These are phyloP conservation scores for Penicillium hordei DNA, from an alignment of 2,329 filamentous ascomycete species.

Conservation along the genomic window DNA sequence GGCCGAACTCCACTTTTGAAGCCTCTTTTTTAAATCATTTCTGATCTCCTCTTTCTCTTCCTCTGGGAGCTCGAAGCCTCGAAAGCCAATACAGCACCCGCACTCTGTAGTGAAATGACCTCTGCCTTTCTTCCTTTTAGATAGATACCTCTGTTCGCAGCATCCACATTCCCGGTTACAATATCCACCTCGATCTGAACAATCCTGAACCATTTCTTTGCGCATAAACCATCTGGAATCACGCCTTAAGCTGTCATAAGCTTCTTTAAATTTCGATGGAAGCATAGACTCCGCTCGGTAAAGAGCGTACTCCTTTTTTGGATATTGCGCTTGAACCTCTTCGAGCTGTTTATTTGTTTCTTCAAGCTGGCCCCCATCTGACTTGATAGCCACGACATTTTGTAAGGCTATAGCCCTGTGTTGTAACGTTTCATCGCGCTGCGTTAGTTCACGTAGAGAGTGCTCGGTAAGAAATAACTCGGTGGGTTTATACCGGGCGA, in stretches of 20 bases:
- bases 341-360: not conserved
- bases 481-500: not conserved
- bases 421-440: not conserved
- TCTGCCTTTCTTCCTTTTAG: no score
- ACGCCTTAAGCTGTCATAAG: no score
- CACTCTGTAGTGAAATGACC: no score
- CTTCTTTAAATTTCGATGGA: not conserved
- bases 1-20: no score
- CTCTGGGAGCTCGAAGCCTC: no score
- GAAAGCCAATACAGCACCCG: no score
- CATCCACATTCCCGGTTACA: no score
- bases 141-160: no score
- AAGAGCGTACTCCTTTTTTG: not conserved
- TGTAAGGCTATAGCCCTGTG: not conserved
- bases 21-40: no score
- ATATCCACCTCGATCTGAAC: no score
- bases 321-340: not conserved
- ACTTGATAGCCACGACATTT: not conserved
- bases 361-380: not conserved
- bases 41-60: not conserved
- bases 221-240: no score
- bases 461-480: not conserved
- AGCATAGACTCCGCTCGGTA: not conserved
- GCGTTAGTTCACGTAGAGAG: not conserved
- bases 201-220: no score